Evolutionary conservation across 2,329 filamentous ascomycete genomes (phyloP), one percentile per base, ranked within the genome.

Genomic region (Cytospora piceicola): DNA sequence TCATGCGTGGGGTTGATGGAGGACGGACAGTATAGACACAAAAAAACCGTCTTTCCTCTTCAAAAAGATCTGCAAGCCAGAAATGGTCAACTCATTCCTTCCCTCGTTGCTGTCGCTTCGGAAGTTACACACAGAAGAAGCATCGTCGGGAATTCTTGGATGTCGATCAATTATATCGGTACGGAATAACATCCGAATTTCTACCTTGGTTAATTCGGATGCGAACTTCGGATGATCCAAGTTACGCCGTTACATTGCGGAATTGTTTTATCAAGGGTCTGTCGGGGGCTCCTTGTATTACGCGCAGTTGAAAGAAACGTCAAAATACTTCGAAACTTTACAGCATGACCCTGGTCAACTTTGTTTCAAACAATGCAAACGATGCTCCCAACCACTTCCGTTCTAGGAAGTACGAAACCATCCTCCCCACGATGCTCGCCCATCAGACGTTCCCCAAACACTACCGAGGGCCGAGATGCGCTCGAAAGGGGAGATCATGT

Each of bases 301-400:
- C 24, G 29, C 39, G 36, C 65, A 49, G 49, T 29, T 46, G 61
- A 54, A 53, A 57, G 8, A 51, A 29, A 63, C 34, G 36, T 58
- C 51, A 22, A 59, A 51, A 49, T 56, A 2, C 24, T 55, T 42
- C 49, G 24, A 39, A 22, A 8, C n/a, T 46, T 15, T 24, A 60
- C 14, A 20, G 42, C 61, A 51, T 36, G 27, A 51, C 27, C 64
- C 42, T 30, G 42, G 57, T 39, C 34, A 17, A 17, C 29, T 64
- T 67, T 59, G 65, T 67, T 67, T 67, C 65, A 67, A 67, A 64
- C 52, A 57, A n/a, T n/a, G 42, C 15, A 34, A 36, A 56, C 32
- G 32, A 64, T 54, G 22, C 46, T 61, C 20, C 65, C 61, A 46
- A 42, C 24, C 17, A 30, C 57, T 15, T 57, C 65, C 57, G 39